Conservation (phyloP, 176 grass and related monocot species). For the Rhynchospora pubera region DNA sequence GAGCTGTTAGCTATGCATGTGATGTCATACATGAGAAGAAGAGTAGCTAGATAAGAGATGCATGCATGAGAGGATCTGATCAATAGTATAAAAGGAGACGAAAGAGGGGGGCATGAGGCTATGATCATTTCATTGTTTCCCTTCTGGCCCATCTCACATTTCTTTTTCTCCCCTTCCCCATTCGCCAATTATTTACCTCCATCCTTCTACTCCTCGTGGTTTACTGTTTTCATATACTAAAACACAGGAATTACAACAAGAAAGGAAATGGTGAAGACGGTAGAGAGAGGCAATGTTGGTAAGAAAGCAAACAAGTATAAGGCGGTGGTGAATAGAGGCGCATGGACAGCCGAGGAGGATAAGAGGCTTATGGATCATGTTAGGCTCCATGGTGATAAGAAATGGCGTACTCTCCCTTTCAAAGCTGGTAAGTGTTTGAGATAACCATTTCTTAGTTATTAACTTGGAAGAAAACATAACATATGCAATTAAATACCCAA, state of each 20-base stretch:
- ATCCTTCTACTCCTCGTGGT: background rate
- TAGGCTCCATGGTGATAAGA: constrained; percentile 29
- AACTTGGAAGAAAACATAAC: no score
- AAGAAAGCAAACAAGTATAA: background rate
- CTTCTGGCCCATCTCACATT: background rate
- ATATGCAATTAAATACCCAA: no score
- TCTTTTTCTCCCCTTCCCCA: background rate
- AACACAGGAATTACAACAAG: background rate
- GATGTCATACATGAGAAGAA: constrained; percentile 9
- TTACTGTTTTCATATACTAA: no score
- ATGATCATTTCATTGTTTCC: background rate
- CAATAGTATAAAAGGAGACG: constrained; percentile 10
- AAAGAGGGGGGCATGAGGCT: background rate
- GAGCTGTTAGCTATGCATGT: constrained; percentile 37
- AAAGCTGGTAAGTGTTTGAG: constrained; percentile 31
- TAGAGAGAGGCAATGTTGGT: background rate
- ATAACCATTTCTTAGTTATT: no score
- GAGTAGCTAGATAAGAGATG: constrained; percentile 13
- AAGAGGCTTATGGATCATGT: constrained; percentile 31
- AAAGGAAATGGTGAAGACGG: constrained; percentile 30
- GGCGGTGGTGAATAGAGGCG: constrained; percentile 28
- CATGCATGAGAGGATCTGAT: background rate
- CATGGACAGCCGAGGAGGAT: constrained; percentile 39
- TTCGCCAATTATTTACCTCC: background rate
- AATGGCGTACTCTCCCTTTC: constrained; percentile 35